These are phyloP conservation scores for Closterium sp. DNA, from an alignment of 139 green algal species.

Conservation along the genomic window DNA sequence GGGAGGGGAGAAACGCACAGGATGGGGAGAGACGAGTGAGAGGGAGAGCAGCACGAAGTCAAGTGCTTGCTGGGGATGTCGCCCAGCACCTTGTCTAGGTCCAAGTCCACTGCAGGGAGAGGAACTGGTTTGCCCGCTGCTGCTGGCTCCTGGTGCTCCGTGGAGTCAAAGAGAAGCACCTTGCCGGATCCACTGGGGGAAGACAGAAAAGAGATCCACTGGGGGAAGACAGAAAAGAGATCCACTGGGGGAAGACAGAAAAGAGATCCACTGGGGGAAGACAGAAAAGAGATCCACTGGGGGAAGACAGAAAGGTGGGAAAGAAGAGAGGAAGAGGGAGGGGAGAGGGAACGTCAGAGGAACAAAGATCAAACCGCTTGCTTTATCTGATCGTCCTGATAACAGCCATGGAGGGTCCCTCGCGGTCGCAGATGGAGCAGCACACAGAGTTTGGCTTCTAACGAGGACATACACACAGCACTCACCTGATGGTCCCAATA, in stretches of 20 bases:
- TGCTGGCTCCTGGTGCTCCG: constrained; percentile 8
- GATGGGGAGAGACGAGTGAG: too few species aligned
- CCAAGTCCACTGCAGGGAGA: constrained; percentile 83
- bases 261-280: too few species aligned
- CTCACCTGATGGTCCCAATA: constrained; percentile 74
- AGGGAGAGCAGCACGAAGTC: constrained; percentile 58
- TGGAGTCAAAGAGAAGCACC: constrained; percentile 77
- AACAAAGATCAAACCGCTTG: neutral
- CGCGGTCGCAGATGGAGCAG: constrained; percentile 82
- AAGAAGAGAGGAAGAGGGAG: too few species aligned
- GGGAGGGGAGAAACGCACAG: neutral
- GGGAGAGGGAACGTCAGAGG: too few species aligned
- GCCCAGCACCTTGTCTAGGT: constrained; percentile 94
- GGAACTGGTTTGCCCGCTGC: constrained; percentile 36
- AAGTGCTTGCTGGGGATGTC: constrained; percentile 97
- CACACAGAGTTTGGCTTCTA: constrained; percentile 54
- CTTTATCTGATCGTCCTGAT: constrained; percentile 80
- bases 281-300: too few species aligned
- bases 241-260: too few species aligned
- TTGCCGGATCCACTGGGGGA: constrained; percentile 76
- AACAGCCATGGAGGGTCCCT: constrained; percentile 71
- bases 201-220: too few species aligned
- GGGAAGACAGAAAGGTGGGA: too few species aligned
- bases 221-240: too few species aligned
- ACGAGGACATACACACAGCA: too few species aligned